phyloP scores from a whole-genome alignment of 371 early-diverging fungal genomes.

The Rhizopus arrhizus region DNA sequence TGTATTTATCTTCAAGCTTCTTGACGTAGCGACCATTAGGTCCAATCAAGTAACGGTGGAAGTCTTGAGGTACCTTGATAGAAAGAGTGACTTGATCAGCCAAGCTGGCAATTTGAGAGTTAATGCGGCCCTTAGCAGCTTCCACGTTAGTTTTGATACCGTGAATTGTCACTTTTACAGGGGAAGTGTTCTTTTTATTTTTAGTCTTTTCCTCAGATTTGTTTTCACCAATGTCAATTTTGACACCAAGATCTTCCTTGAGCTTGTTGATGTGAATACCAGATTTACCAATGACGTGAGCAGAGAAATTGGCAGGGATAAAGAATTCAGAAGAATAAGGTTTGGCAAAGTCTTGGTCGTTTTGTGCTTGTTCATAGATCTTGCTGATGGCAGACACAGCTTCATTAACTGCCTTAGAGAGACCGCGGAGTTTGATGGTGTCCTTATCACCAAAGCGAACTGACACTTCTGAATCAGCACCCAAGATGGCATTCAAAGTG shows the following conservation, averaged over 20 bases:
- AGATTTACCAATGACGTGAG: conserved; percentile 88
- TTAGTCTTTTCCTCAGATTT: conserved; percentile 37
- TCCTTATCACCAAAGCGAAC: conserved; percentile 71
- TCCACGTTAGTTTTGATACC: conserved; percentile 81
- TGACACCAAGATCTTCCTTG: conserved; percentile 78
- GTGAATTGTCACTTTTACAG: conserved; percentile 73
- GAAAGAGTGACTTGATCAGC: conserved; percentile 71
- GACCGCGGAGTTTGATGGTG: conserved; percentile 79
- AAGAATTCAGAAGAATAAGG: conserved; percentile 69
- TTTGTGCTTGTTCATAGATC: conserved; percentile 68
- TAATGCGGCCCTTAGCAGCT: conserved; percentile 73
- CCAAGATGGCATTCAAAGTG: conserved; percentile 67
- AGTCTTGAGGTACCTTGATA: conserved; percentile 65
- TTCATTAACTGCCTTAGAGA: conserved; percentile 73
- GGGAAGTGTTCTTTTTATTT: conserved; percentile 39
- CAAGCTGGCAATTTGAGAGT: conserved; percentile 68
- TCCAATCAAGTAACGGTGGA: conserved; percentile 80
- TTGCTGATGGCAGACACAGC: conserved; percentile 67
- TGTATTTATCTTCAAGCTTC: conserved; percentile 82
- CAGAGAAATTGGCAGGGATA: conserved; percentile 72
- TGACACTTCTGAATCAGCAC: conserved; percentile 60
- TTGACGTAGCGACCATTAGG: conserved; percentile 75
- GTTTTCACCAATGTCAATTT: conserved; percentile 72
- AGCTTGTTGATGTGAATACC: conserved; percentile 81
- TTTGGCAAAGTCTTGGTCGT: conserved; percentile 67